Conservation (phyloP, 78 protist genomes). For the Protostelium mycophagum region DNA sequence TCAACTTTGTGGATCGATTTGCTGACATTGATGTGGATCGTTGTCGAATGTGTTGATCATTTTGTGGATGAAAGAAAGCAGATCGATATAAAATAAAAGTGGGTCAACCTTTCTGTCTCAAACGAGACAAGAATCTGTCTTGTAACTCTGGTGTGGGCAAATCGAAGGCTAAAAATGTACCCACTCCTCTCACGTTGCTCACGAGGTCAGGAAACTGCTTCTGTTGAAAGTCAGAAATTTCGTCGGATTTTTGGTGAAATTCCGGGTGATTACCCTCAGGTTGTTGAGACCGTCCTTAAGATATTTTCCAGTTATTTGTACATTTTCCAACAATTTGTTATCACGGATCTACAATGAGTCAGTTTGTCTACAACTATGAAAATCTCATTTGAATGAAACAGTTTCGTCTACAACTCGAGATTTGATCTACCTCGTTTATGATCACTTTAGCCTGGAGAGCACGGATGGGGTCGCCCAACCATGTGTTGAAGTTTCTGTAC, state of each 20-base stretch:
- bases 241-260: no score
- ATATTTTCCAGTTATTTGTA: constrained; percentile 60
- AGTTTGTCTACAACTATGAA: no score
- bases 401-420: background rate
- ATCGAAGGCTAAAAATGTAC: constrained; percentile 75
- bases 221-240: no score
- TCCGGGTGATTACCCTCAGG: no score
- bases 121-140: constrained; percentile 27
- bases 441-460: constrained; percentile 50
- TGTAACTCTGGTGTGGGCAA: constrained; percentile 34
- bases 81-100: background rate
- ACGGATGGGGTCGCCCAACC: constrained; percentile 81
- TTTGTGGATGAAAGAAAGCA: no score
- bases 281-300: constrained; percentile 33
- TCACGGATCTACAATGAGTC: constrained; percentile 19
- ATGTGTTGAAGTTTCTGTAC: constrained; percentile 74
- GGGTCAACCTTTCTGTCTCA: constrained; percentile 26
- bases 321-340: constrained; percentile 58
- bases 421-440: constrained; percentile 5
- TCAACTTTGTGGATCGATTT: background rate
- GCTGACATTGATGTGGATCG: background rate
- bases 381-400: background rate
- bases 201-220: constrained; percentile 14
- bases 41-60: no score
- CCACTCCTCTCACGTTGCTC: constrained; percentile 64